A percentile compares a stretch with the other conserved stretches of the same genome.
These are phyloP conservation scores for Arabidopsis hybrid DNA, from an alignment of 441 rosid species.

Conservation along the genomic window DNA sequence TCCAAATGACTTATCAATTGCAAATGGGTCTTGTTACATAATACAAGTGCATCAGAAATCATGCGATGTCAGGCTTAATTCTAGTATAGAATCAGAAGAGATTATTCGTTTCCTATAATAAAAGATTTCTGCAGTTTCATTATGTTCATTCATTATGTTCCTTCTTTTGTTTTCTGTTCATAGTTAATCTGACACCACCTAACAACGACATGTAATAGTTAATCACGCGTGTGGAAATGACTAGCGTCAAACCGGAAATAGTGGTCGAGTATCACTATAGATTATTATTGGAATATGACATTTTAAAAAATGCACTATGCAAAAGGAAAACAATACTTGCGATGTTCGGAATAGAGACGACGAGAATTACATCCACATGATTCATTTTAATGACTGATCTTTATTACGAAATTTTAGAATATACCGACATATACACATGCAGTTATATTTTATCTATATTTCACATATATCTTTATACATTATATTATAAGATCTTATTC, in stretches of 20 bases:
- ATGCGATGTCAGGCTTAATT: conserved; percentile 13
- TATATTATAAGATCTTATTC: no score
- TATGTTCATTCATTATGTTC: conserved; percentile 1
- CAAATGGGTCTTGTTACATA: conserved; percentile 1
- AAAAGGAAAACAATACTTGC: background rate
- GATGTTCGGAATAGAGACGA: background rate
- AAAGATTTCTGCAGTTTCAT: conserved; percentile 3
- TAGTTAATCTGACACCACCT: conserved; percentile 3
- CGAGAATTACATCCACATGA: background rate
- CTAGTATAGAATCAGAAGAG: background rate
- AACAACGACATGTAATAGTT: background rate
- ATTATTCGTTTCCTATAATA: background rate
- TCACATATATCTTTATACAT: no score
- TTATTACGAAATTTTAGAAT: background rate
- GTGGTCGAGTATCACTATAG: background rate
- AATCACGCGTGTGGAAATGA: conserved; percentile 6
- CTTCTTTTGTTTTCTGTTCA: background rate
- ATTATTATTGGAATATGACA: background rate
- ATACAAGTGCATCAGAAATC: conserved; percentile 17
- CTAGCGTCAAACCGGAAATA: conserved; percentile 8
- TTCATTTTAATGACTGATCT: background rate
- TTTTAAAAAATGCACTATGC: background rate
- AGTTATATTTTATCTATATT: no score
- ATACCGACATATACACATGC: background rate
- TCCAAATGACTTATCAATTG: background rate